Conservation (phyloP, 1,139 yeast genomes). For the Scheffersomyces titani region DNA sequence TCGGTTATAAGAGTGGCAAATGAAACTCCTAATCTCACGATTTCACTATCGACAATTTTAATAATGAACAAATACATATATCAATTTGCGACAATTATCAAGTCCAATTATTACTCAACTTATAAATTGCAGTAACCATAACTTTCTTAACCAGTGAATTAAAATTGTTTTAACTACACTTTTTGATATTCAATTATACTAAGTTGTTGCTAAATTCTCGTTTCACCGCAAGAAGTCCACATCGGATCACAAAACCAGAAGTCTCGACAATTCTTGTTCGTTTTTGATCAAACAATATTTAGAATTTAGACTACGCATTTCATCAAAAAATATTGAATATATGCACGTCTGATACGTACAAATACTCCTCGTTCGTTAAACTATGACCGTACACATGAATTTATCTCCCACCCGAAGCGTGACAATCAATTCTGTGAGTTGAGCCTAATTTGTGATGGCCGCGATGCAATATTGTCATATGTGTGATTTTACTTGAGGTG, state of each 20-base stretch:
- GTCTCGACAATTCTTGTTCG: not conserved
- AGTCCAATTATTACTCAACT: not conserved
- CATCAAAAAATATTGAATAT: not conserved
- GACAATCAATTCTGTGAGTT: not conserved
- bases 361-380: not conserved
- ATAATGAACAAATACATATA: too few relatives aligned
- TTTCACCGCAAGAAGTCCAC: not conserved
- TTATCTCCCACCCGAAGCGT: not conserved
- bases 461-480: not conserved
- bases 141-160: not conserved
- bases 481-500: not conserved
- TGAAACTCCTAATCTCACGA: too few relatives aligned
- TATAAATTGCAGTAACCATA: not conserved
- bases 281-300: not conserved
- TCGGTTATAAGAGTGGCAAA: too few relatives aligned
- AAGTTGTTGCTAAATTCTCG: not conserved
- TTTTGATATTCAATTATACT: not conserved
- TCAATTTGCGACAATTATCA: not conserved
- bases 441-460: not conserved
- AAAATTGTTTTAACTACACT: too few relatives aligned
- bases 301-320: not conserved
- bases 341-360: not conserved
- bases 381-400: not conserved
- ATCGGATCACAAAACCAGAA: not conserved
- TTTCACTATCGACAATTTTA: too few relatives aligned